phyloP scores from a whole-genome alignment of 2,329 filamentous ascomycete species.

The Venturia aucupariae region DNA sequence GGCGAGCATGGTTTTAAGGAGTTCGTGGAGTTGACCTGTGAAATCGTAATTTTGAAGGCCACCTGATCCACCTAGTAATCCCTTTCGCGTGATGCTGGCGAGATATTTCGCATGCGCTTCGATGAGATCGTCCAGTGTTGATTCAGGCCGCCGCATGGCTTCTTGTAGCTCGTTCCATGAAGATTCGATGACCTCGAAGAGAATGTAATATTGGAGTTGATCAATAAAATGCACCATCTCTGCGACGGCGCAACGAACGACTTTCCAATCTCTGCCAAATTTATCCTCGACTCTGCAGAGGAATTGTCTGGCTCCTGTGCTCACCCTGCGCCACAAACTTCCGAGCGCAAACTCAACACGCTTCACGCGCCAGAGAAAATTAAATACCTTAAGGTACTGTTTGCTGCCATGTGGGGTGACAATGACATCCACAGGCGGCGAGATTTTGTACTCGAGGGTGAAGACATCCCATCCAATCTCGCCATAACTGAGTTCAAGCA shows the following conservation, averaged over 20 bases:
- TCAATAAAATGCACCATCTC: slow-evolving; percentile 99
- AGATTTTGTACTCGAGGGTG: slow-evolving; percentile 96
- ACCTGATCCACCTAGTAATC: slow-evolving; percentile 52
- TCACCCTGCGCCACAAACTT: slow-evolving; percentile 87
- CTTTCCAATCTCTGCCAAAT: slow-evolving; percentile 78
- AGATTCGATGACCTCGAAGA: slow-evolving; percentile 96
- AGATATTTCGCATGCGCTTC: slow-evolving; percentile 85
- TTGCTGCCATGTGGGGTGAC: slow-evolving; percentile 92
- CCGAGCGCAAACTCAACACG: slow-evolving; percentile 89
- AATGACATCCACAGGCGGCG: slow-evolving; percentile 91
- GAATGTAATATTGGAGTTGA: slow-evolving; percentile 95
- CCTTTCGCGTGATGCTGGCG: slow-evolving; percentile 90
- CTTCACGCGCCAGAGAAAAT: slow-evolving; percentile 97
- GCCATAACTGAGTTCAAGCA: slow-evolving; percentile 91
- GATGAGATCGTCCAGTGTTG: slow-evolving; percentile 91
- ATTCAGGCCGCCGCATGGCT: slow-evolving; percentile 72
- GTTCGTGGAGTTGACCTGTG: slow-evolving; percentile 81
- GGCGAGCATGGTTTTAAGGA: slow-evolving; percentile 84
- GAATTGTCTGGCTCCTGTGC: slow-evolving; percentile 90
- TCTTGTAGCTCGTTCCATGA: slow-evolving; percentile 87
- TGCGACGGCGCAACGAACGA: slow-evolving; percentile 74
- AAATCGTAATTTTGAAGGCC: slow-evolving; percentile 49
- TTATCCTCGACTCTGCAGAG: slow-evolving; percentile 66
- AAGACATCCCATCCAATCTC: slow-evolving; percentile 99
- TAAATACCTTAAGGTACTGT: slow-evolving; percentile 98